phyloP scores from a whole-genome alignment of 768 basidiomycete species.

The Leccinum uliginosum region DNA sequence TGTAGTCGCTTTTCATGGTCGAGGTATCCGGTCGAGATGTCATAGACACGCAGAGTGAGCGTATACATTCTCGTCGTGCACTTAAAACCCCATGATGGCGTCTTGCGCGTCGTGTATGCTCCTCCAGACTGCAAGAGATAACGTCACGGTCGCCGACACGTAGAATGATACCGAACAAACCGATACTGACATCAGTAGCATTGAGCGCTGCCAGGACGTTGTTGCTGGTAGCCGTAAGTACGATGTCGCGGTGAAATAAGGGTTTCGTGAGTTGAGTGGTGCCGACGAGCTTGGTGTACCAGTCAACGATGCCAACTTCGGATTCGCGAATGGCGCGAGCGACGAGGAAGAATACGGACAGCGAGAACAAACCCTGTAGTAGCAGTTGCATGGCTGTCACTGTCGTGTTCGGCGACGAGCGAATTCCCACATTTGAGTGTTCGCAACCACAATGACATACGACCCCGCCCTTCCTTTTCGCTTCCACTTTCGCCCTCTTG shows the following conservation, averaged over 20 bases:
- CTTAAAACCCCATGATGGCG: slow-evolving; percentile 59
- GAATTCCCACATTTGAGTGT: slow-evolving; percentile 23
- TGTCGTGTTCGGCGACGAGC: background rate
- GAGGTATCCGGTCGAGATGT: slow-evolving; percentile 58
- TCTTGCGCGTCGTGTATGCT: slow-evolving; percentile 71
- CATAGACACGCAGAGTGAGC: slow-evolving; percentile 64
- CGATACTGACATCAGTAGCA: slow-evolving; percentile 61
- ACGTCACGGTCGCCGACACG: slow-evolving; percentile 2
- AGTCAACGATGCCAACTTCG: slow-evolving; percentile 81
- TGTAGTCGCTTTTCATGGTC: slow-evolving; percentile 64
- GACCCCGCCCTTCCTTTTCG: slow-evolving; percentile 43
- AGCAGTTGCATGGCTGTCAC: too few relatives aligned
- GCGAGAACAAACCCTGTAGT: slow-evolving; percentile 15
- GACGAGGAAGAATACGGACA: slow-evolving; percentile 17
- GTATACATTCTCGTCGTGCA: slow-evolving; percentile 50
- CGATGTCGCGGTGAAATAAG: slow-evolving; percentile 51
- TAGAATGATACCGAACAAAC: slow-evolving; percentile 35
- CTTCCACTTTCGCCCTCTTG: slow-evolving; percentile 23
- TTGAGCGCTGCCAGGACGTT: slow-evolving; percentile 79
- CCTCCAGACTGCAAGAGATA: slow-evolving; percentile 62
- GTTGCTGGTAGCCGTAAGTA: slow-evolving; percentile 62
- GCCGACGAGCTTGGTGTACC: slow-evolving; percentile 78
- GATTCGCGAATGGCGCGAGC: slow-evolving; percentile 59
- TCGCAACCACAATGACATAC: too few relatives aligned
- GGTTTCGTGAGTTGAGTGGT: slow-evolving; percentile 52